Evolutionary conservation across 164 flowering plant genomes (phyloP).

Genomic region (Akebia trifoliata): DNA sequence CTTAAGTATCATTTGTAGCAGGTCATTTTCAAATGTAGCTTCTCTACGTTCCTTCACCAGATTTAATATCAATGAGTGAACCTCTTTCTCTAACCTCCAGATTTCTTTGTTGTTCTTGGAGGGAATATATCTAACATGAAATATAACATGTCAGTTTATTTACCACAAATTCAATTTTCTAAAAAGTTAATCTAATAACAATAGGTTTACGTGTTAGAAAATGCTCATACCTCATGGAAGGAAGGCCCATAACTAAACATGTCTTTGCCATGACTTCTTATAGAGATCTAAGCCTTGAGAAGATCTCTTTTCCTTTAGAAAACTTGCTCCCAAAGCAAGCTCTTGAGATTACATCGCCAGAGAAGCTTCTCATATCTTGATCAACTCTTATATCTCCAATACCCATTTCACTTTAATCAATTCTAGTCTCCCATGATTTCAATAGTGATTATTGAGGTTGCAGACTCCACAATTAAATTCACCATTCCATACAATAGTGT

Average conservation of each 20-base stretch:
- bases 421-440: constrained; percentile 26
- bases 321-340: too few species aligned
- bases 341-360: constrained; percentile 29
- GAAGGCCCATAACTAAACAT: constrained; percentile 18
- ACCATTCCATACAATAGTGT: constrained; percentile 29
- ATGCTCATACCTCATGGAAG: constrained; percentile 28
- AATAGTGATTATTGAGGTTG: constrained; percentile 23
- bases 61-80: too few species aligned
- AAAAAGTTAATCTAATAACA: too few species aligned
- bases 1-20: constrained; percentile 34
- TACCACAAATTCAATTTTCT: too few species aligned
- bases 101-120: constrained; percentile 17
- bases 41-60: constrained; percentile 24
- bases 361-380: constrained; percentile 28
- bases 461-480: too few species aligned
- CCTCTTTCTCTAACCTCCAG: too few species aligned
- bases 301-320: constrained; percentile 22
- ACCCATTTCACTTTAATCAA: constrained; percentile 25
- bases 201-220: too few species aligned
- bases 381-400: constrained; percentile 19
- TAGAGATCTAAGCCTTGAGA: constrained; percentile 20
- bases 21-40: background rate
- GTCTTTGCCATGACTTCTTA: constrained; percentile 20
- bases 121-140: constrained; percentile 29
- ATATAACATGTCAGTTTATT: too few species aligned